Percentiles rank a stretch among this genome's conserved stretches.
Evolutionary conservation across 2,329 filamentous ascomycete species (phyloP).

Genomic region (Scedosporium boydii): DNA sequence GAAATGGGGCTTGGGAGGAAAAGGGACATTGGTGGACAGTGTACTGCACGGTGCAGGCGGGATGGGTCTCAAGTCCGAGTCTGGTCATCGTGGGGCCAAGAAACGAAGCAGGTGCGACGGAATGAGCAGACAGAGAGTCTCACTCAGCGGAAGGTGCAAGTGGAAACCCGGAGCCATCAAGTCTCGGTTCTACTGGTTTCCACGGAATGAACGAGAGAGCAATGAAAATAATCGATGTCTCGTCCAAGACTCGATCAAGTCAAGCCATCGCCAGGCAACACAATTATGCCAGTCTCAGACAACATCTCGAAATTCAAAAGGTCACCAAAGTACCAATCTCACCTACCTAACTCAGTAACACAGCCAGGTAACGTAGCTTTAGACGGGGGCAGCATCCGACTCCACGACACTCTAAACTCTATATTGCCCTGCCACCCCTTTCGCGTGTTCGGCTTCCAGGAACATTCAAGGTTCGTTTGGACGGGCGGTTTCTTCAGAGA

Average conservation of each 20-base stretch:
- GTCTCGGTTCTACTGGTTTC: background rate
- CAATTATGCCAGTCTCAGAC: background rate
- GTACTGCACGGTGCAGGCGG: no score
- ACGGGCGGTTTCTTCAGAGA: background rate
- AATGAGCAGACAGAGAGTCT: no score
- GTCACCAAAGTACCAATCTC: no score
- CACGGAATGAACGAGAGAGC: background rate
- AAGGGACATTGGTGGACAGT: no score
- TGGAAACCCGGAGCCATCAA: background rate
- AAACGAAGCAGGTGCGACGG: background rate
- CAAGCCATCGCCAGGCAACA: background rate
- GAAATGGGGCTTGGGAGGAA: no score
- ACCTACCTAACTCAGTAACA: no score
- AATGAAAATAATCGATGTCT: no score
- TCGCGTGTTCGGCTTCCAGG: background rate
- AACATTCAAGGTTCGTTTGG: background rate
- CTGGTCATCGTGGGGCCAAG: background rate
- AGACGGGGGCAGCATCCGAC: background rate
- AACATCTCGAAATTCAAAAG: background rate
- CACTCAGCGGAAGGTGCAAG: background rate
- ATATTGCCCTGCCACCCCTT: background rate
- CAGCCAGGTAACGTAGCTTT: no score
- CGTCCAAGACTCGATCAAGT: no score
- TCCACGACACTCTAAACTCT: background rate
- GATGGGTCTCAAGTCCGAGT: background rate